These are phyloP conservation scores for Wickerhamomyces strasburgensis DNA, from an alignment of 805 yeast genomes.

Conservation along the genomic window DNA sequence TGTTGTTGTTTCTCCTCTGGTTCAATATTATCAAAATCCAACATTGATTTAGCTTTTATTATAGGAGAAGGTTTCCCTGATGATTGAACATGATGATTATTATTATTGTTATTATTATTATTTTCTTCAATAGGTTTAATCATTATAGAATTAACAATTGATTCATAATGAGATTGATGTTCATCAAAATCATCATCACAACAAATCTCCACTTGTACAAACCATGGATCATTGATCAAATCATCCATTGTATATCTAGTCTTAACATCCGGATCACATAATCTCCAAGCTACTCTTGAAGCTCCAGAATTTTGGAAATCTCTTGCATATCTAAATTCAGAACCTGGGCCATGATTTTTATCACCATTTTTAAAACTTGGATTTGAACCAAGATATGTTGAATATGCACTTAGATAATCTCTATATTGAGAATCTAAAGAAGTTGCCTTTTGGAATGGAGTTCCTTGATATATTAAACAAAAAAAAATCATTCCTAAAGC, in stretches of 20 bases:
- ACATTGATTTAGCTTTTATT: conserved; percentile 21
- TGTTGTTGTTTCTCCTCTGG: background rate
- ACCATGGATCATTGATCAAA: conserved; percentile 62
- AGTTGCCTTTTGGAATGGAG: conserved; percentile 55
- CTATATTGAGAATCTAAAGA: conserved; percentile 45
- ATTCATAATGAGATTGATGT: conserved; percentile 2
- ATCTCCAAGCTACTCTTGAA: conserved; percentile 68
- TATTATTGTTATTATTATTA: too few species aligned
- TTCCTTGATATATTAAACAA: conserved; percentile 49
- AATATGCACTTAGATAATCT: conserved; percentile 49
- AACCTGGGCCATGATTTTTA: conserved; percentile 58
- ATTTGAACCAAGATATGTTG: conserved; percentile 33
- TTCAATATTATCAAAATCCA: conserved; percentile 13
- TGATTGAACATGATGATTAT: too few species aligned
- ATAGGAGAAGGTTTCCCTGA: conserved; percentile 11
- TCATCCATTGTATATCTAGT: conserved; percentile 51
- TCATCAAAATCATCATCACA: conserved; percentile 36
- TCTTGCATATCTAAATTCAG: conserved; percentile 66
- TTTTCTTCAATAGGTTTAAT: background rate
- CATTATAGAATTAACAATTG: conserved; percentile 1
- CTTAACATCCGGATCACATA: conserved; percentile 57
- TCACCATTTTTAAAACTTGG: conserved; percentile 45
- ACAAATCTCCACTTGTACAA: conserved; percentile 54
- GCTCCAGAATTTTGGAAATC: conserved; percentile 54
- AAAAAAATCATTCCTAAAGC: conserved; percentile 66